A percentile compares a stretch with the other conserved stretches of the same genome.
Evolutionary conservation across 768 basidiomycete genomes (phyloP).

Genomic region (Pleurotus citrinopileatus): DNA sequence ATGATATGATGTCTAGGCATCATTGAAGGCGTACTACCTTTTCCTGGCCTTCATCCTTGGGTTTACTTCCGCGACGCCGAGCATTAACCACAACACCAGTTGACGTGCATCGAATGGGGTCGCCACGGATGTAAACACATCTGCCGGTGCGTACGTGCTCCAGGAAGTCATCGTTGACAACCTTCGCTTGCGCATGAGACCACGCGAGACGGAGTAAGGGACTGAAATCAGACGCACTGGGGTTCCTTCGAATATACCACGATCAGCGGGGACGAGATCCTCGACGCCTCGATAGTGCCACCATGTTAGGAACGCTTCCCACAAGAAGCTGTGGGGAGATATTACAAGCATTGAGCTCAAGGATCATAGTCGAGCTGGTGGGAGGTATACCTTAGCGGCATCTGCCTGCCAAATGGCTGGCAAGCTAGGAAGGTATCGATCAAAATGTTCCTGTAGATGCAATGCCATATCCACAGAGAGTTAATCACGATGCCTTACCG

Average conservation of each 20-base stretch:
- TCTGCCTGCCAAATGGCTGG: slow-evolving; percentile 52
- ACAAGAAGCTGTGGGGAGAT: slow-evolving; percentile 33
- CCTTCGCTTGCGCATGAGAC: slow-evolving; percentile 18
- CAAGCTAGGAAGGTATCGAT: slow-evolving; percentile 45
- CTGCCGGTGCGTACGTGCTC: slow-evolving; percentile 37
- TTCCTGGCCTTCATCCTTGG: slow-evolving; percentile 29
- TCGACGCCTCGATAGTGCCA: slow-evolving; percentile 44
- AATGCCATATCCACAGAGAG: background rate
- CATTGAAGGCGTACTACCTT: slow-evolving; percentile 15
- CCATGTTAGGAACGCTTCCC: slow-evolving; percentile 39
- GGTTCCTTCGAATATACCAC: slow-evolving; percentile 46
- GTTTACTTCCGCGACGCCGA: slow-evolving; percentile 29
- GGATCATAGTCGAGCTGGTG: background rate
- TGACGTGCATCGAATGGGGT: slow-evolving; percentile 35
- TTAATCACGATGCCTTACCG: too few relatives aligned
- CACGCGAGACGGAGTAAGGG: background rate
- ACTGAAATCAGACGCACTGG: slow-evolving; percentile 25
- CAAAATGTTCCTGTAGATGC: slow-evolving; percentile 31
- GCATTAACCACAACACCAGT: slow-evolving; percentile 34
- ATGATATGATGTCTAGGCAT: background rate
- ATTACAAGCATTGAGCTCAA: background rate
- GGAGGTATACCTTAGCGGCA: slow-evolving; percentile 39
- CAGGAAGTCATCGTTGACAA: slow-evolving; percentile 53
- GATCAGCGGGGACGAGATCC: slow-evolving; percentile 37
- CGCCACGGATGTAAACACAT: slow-evolving; percentile 46